A percentile compares a stretch with the other conserved stretches of the same genome.
Evolutionary conservation across 257 asterid genomes (phyloP).

Genomic region (Lycium barbarum): DNA sequence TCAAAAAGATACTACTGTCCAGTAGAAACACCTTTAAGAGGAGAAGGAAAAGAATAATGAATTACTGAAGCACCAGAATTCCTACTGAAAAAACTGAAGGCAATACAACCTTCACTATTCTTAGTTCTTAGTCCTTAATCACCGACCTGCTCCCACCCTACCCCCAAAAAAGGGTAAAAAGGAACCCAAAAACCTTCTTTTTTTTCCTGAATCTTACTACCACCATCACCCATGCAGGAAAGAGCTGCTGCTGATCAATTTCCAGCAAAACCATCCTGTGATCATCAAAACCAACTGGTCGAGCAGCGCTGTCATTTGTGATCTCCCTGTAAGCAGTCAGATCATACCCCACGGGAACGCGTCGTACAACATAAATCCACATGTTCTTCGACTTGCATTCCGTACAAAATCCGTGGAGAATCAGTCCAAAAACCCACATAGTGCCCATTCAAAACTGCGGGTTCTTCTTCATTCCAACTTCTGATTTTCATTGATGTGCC

Average conservation of each 20-base stretch:
- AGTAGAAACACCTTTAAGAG: slow-evolving; percentile 41
- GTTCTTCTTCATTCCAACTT: slow-evolving; percentile 34
- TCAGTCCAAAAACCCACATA: slow-evolving; percentile 27
- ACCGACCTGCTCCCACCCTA: slow-evolving; percentile 33
- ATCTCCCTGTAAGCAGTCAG: background rate
- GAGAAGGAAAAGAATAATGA: slow-evolving; percentile 44
- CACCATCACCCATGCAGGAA: slow-evolving; percentile 16
- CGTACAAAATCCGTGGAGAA: slow-evolving; percentile 29
- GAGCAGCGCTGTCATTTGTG: background rate
- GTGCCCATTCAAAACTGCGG: slow-evolving; percentile 34
- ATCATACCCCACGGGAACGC: background rate
- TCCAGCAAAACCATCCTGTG: slow-evolving; percentile 18
- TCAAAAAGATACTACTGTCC: slow-evolving; percentile 46
- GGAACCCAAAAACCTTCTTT: background rate
- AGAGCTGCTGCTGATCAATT: background rate
- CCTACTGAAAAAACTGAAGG: slow-evolving; percentile 25
- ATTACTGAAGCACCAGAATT: slow-evolving; percentile 23
- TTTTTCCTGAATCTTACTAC: slow-evolving; percentile 29
- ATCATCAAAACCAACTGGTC: background rate
- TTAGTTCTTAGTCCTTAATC: background rate
- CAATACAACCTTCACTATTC: slow-evolving; percentile 18
- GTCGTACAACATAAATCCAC: slow-evolving; percentile 14
- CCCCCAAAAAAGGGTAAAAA: background rate
- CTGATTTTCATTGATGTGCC: background rate
- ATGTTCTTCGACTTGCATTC: slow-evolving; percentile 25